phyloP scores from a whole-genome alignment of 1,284 basidiomycete species.

The Cryptococcus floricola region DNA sequence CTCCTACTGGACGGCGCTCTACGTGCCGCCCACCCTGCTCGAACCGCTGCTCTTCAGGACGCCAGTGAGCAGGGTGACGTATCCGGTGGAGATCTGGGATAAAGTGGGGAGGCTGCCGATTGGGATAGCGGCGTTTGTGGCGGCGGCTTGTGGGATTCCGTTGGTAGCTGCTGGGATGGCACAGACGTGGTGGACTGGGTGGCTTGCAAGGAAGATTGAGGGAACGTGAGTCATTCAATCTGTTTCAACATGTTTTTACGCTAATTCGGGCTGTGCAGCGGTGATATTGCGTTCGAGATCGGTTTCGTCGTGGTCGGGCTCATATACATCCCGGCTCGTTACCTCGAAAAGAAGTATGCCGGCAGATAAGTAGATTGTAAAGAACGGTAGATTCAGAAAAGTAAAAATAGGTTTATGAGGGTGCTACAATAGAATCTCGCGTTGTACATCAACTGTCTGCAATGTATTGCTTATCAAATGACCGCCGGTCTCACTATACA shows the following conservation, averaged over 20 bases:
- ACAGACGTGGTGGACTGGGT: conserved; percentile 48
- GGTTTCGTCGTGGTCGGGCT: conserved; percentile 32
- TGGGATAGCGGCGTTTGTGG: conserved; percentile 37
- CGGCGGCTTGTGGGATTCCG: conserved; percentile 37
- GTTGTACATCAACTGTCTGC: conserved; percentile 6
- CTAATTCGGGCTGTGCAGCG: conserved; percentile 17
- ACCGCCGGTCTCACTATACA: too few relatives aligned
- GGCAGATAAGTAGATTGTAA: conserved; percentile 24
- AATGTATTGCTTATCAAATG: neutral
- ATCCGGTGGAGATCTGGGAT: conserved; percentile 42
- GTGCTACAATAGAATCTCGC: neutral
- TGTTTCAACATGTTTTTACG: neutral
- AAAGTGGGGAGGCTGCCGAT: conserved; percentile 39
- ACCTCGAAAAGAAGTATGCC: conserved; percentile 41
- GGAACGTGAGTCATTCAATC: conserved; percentile 33
- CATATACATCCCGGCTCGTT: conserved; percentile 33
- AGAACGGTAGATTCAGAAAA: neutral
- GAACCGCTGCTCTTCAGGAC: conserved; percentile 46
- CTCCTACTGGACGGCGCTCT: conserved; percentile 47
- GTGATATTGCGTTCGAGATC: conserved; percentile 39
- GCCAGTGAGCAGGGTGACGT: conserved; percentile 37
- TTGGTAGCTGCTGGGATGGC: conserved; percentile 43
- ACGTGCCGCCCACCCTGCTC: conserved; percentile 42
- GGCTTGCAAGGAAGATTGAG: conserved; percentile 43
- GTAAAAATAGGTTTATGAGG: neutral